Base-by-base conservation (phyloP, 768 basidiomycete genomes). In the Amanita rubescens region DNA sequence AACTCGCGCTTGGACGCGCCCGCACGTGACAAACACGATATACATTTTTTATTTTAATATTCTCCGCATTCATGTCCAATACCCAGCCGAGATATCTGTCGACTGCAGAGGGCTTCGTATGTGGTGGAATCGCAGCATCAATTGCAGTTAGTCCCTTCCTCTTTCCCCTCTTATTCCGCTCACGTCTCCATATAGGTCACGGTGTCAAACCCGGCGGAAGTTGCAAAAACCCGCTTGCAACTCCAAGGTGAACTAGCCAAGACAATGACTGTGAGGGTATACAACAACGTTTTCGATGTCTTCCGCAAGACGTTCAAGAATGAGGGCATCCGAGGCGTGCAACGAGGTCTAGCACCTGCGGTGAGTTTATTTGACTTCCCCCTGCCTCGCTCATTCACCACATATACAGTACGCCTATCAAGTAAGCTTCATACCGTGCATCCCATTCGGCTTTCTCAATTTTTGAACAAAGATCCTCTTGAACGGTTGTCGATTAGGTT, bases 181-280 rank as follows among this genome's bases (percentile, higher is more conserved):
- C 33, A 12, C 58, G 24, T 34, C 48, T 42, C 20, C 54, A 8
- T 19, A 14, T 30, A 90, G 88, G 87, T 90, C 46, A 88, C 88
- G 7, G 70, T 90, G 51, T 88, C 87, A 4, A 90, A 90, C 59
- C 83, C 85, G 11, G 84, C 84, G 4, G 86, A 87, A 60, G 91
- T 94, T 19, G 88, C 90, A 42, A 98, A 98, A 71, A 98, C 96
- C 38, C 86, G 95, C 52, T 71, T 99, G 48, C 96, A 99, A 67
- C 79, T 99, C 22, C 94, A 98, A 64, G 96, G 95, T 22, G 96
- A 98, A 68, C 80, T 99, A 10, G 82, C 88, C 32, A 92, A 87
- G 63, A 77, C 69, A 6, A 82, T 85, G 8, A 77, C 75, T 14
- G 66, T 70, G 58, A 89, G 82, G 64, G 90, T 97, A 2, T 99